Percentiles rank a stretch among this genome's conserved stretches.
phyloP scores from a whole-genome alignment of 106 monocot genomes.

The Platanthera zijinensis region DNA sequence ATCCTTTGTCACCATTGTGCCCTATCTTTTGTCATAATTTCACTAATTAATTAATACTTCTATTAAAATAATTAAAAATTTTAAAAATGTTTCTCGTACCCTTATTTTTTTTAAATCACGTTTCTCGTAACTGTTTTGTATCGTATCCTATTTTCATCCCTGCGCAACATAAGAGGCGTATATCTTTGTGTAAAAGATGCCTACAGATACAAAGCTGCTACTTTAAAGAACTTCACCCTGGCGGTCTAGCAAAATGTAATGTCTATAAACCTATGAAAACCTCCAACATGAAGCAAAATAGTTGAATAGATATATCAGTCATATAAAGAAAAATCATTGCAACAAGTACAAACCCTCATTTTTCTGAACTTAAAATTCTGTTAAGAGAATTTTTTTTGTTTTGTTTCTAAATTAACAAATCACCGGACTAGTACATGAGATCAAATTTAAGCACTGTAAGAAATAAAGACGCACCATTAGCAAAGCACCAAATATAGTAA shows the following conservation, averaged over 20 bases:
- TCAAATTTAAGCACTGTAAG: background rate
- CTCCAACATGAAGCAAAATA: background rate
- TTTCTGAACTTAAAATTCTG: background rate
- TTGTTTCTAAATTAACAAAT: too few species aligned
- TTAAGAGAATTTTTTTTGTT: too few species aligned
- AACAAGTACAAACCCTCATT: background rate
- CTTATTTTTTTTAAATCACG: too few species aligned
- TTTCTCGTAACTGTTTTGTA: too few species aligned
- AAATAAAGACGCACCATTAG: constrained; percentile 21
- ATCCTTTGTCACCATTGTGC: too few species aligned
- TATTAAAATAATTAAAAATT: too few species aligned
- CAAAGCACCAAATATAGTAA: constrained; percentile 25
- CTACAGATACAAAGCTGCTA: background rate
- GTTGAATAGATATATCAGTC: background rate
- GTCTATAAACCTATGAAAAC: background rate
- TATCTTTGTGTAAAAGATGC: background rate
- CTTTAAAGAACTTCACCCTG: background rate
- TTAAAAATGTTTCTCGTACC: too few species aligned
- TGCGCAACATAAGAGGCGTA: background rate
- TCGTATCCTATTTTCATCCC: too few species aligned
- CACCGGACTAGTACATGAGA: too few species aligned
- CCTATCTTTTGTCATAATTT: too few species aligned
- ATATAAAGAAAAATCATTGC: background rate
- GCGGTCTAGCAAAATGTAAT: background rate
- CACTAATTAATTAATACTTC: too few species aligned